These are phyloP conservation scores for Cutaneotrichosporon cyanovorans DNA, from an alignment of 1,284 basidiomycete species.

Conservation along the genomic window DNA sequence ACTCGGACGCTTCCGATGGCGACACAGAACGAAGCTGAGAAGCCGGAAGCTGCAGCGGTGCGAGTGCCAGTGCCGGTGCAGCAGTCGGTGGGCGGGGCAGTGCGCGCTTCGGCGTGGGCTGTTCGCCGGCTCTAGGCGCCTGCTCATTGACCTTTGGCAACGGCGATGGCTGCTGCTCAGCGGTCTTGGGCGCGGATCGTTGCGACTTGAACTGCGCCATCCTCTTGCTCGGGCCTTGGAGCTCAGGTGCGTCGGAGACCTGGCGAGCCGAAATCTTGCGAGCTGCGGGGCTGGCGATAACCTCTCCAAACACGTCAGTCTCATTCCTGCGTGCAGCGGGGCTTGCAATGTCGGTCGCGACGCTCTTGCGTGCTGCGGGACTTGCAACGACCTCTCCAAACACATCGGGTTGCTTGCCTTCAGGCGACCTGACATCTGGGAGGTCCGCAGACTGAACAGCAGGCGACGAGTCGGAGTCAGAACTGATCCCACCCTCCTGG, in stretches of 20 bases:
- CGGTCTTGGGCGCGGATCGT: slow-evolving; percentile 12
- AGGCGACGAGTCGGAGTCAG: slow-evolving; percentile 2
- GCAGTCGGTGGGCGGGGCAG: slow-evolving; percentile 22
- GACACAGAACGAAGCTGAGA: slow-evolving; percentile 20
- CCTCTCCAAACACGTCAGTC: slow-evolving; percentile 13
- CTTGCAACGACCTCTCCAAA: slow-evolving; percentile 13
- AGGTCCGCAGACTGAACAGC: background rate
- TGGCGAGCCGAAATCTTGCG: slow-evolving; percentile 13
- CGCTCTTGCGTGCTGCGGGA: slow-evolving; percentile 5
- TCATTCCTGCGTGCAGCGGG: background rate
- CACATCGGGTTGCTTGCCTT: too few relatives aligned
- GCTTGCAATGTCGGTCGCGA: background rate
- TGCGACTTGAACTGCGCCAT: slow-evolving; percentile 16
- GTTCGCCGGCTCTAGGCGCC: slow-evolving; percentile 15
- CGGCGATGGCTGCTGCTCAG: slow-evolving; percentile 1
- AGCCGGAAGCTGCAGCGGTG: slow-evolving; percentile 25
- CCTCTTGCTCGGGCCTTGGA: slow-evolving; percentile 34
- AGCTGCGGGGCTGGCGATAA: slow-evolving; percentile 10
- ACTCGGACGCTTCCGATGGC: slow-evolving; percentile 3
- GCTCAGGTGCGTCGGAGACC: slow-evolving; percentile 24
- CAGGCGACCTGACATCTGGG: slow-evolving; percentile 5
- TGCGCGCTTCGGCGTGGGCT: slow-evolving; percentile 2
- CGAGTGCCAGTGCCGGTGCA: too few relatives aligned
- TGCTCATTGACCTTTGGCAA: background rate
- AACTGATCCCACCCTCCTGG: background rate